These are phyloP conservation scores for Diversispora epigaea DNA, from an alignment of 192 early-diverging fungal species.

Conservation along the genomic window DNA sequence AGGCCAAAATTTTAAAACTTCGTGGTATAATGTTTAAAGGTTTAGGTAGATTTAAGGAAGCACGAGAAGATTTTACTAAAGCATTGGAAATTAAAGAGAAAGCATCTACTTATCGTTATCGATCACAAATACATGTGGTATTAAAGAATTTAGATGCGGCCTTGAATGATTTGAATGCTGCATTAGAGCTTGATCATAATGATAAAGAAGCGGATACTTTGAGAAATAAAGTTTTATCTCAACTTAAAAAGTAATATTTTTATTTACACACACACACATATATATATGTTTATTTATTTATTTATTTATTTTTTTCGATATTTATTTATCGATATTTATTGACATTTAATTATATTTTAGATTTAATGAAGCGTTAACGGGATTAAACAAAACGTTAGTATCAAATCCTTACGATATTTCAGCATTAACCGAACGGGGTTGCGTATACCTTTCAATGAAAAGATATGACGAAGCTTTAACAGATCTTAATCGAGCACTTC, in stretches of 20 bases:
- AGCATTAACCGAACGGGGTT: not conserved
- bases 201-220: not conserved
- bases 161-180: not conserved
- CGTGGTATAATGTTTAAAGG: constrained; percentile 5
- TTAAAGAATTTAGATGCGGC: constrained; percentile 6
- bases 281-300: not conserved
- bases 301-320: not conserved
- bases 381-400: not conserved
- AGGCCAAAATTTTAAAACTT: not conserved
- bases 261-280: no score
- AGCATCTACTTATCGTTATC: not conserved
- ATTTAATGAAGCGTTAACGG: constrained; percentile 5
- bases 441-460: not conserved
- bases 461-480: not conserved
- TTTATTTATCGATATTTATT: not conserved
- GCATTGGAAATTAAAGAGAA: constrained; percentile 7
- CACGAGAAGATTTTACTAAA: constrained; percentile 13
- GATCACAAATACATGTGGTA: not conserved
- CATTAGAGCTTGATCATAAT: not conserved
- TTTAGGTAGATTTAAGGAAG: constrained; percentile 12
- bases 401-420: not conserved
- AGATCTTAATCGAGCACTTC: not conserved
- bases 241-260: not conserved
- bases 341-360: not conserved
- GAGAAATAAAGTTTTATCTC: not conserved